Evolutionary conservation across 371 early-diverging fungal species (phyloP).

Genomic region (Nosema muscidifuracis): DNA sequence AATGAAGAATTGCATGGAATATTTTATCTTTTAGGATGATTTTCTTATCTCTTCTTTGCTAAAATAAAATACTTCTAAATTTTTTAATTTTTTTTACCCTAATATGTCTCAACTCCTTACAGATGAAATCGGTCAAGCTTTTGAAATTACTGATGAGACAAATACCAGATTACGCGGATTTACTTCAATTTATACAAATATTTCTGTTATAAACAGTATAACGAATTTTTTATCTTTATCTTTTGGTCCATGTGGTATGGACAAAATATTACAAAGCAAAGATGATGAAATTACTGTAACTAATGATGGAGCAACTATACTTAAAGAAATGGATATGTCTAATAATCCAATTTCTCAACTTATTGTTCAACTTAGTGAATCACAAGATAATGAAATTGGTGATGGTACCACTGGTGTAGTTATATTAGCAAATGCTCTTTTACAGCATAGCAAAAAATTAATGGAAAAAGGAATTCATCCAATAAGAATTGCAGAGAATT

Average conservation of each 20-base stretch:
- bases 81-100: conserved; percentile 8
- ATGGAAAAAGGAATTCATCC: conserved; percentile 95
- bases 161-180: conserved; percentile 19
- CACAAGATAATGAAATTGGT: conserved; percentile 99
- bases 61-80: neutral
- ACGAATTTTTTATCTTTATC: conserved; percentile 88
- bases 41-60: neutral
- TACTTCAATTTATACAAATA: conserved; percentile 67
- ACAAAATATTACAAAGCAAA: conserved; percentile 94
- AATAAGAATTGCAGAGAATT: conserved; percentile 93
- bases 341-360: conserved; percentile 96
- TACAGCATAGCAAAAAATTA: conserved; percentile 88
- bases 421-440: conserved; percentile 88
- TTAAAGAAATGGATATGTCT: conserved; percentile 86
- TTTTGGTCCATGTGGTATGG: conserved; percentile 94
- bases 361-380: conserved; percentile 86
- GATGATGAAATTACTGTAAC: conserved; percentile 98
- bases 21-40: neutral
- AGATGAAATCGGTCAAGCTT: conserved; percentile 52
- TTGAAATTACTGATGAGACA: conserved; percentile 35
- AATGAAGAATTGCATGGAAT: neutral
- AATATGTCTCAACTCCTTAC: conserved; percentile 34
- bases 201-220: conserved; percentile 87
- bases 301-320: conserved; percentile 99
- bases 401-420: conserved; percentile 99